These are phyloP conservation scores for Thielaviopsis populi DNA, from an alignment of 2,329 filamentous ascomycete species.

Conservation along the genomic window DNA sequence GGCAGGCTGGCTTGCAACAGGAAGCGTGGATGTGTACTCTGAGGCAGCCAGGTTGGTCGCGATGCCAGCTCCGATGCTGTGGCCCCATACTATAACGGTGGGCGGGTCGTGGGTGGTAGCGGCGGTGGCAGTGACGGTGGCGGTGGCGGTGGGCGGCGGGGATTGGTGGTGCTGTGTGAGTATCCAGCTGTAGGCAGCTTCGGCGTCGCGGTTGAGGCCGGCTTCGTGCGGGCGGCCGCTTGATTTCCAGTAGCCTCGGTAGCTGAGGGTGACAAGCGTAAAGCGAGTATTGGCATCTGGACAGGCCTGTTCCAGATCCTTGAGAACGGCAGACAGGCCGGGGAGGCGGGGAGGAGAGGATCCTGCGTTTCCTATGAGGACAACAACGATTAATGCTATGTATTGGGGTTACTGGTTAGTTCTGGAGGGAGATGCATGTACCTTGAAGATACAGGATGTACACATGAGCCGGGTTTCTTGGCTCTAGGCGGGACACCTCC, in stretches of 20 bases:
- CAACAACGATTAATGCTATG: neutral
- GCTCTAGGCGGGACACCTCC: conserved; percentile 12
- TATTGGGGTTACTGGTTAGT: neutral
- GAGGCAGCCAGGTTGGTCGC: conserved; percentile 45
- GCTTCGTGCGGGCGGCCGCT: conserved; percentile 53
- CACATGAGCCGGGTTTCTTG: conserved; percentile 21
- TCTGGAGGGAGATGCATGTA: conserved; percentile 20
- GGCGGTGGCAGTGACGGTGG: conserved; percentile 7
- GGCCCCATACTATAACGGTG: conserved; percentile 54
- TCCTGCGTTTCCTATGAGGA: conserved; percentile 39
- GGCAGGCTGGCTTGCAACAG: conserved; percentile 15
- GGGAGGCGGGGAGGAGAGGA: conserved; percentile 43
- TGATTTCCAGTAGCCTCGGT: conserved; percentile 68
- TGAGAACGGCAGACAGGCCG: conserved; percentile 39
- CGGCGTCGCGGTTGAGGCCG: conserved; percentile 54
- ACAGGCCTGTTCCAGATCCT: conserved; percentile 28
- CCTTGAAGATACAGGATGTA: conserved; percentile 46
- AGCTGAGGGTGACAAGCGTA: conserved; percentile 41
- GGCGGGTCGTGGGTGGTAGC: conserved; percentile 20
- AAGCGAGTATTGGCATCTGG: conserved; percentile 26
- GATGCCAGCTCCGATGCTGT: conserved; percentile 61
- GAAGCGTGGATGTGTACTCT: conserved; percentile 16
- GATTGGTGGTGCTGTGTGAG: conserved; percentile 26
- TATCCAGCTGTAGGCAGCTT: conserved; percentile 50
- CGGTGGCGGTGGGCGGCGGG: neutral